phyloP scores from a whole-genome alignment of 23 red algal genomes.

The Pyropia haitanensis region DNA sequence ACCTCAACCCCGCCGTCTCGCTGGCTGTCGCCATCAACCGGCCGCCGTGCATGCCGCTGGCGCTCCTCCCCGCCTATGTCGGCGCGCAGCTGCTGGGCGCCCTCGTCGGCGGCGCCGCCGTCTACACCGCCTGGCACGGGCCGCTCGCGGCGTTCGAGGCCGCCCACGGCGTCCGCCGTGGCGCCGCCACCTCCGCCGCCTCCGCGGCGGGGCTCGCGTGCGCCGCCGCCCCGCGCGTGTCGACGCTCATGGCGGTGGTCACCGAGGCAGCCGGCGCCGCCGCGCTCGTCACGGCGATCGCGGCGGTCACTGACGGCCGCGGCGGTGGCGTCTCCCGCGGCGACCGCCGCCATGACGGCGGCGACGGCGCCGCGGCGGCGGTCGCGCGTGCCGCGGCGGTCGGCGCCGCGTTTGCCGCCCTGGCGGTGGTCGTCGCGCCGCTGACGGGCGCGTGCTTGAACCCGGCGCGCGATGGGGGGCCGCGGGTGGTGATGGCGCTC shows the following conservation, averaged over 20 bases:
- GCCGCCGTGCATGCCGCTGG: not conserved
- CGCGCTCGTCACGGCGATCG: not conserved
- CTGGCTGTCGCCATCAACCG: constrained; percentile 2
- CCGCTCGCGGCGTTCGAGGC: not conserved
- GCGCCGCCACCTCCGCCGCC: not conserved
- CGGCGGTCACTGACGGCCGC: not conserved
- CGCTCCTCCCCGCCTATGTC: not conserved
- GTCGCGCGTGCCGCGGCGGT: no score
- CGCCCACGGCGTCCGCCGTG: not conserved
- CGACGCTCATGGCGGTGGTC: no score
- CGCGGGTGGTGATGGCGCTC: not conserved
- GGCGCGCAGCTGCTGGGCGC: constrained; percentile 4
- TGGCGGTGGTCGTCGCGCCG: not conserved
- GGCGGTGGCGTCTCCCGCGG: not conserved
- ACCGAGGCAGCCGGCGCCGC: no score
- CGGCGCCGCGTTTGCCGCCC: no score
- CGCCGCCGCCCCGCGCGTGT: constrained; percentile 2
- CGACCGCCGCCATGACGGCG: not conserved
- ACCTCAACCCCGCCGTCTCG: constrained; percentile 20
- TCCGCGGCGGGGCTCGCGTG: not conserved
- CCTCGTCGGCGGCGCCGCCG: not conserved
- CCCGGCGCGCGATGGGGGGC: constrained; percentile 7
- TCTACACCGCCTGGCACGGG: not conserved
- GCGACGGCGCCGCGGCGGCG: no score
- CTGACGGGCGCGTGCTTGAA: not conserved